Percentiles rank a stretch among this genome's conserved stretches.
phyloP scores from a whole-genome alignment of 2,329 filamentous ascomycete genomes.

The Colletotrichum tropicale region DNA sequence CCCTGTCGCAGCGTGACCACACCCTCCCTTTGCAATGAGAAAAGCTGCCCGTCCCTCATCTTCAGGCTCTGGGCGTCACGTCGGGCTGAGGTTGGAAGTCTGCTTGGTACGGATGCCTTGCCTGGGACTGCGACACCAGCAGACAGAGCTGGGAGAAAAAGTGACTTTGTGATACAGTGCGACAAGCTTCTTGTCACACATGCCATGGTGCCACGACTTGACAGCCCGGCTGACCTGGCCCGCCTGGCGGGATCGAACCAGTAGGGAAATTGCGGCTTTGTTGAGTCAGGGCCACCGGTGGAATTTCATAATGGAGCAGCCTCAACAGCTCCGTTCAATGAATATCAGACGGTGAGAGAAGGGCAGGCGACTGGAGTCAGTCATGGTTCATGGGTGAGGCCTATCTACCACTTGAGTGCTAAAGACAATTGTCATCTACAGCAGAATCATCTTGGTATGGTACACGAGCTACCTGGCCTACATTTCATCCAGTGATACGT shows the following conservation, averaged over 20 bases:
- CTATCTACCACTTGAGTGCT: neutral
- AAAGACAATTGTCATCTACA: neutral
- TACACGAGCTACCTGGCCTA: neutral
- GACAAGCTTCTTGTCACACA: neutral
- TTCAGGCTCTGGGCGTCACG: neutral
- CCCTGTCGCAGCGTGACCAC: neutral
- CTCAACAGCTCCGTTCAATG: neutral
- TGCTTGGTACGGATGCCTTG: neutral
- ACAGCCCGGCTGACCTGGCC: slow-evolving; percentile 7
- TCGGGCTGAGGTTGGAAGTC: neutral
- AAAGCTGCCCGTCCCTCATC: neutral
- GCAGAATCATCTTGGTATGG: neutral
- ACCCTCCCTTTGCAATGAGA: neutral
- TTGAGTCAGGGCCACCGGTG: neutral
- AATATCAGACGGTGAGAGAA: neutral
- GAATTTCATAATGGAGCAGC: neutral
- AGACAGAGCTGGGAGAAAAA: neutral
- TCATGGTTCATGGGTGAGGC: neutral
- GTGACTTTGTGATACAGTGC: slow-evolving; percentile 1
- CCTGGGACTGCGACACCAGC: neutral
- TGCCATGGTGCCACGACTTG: neutral
- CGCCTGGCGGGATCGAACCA: neutral
- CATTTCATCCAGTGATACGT: neutral
- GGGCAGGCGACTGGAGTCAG: neutral
- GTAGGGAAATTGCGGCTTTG: neutral